phyloP scores from a whole-genome alignment of 2,329 filamentous ascomycete genomes.

The Diaporthe batatas region DNA sequence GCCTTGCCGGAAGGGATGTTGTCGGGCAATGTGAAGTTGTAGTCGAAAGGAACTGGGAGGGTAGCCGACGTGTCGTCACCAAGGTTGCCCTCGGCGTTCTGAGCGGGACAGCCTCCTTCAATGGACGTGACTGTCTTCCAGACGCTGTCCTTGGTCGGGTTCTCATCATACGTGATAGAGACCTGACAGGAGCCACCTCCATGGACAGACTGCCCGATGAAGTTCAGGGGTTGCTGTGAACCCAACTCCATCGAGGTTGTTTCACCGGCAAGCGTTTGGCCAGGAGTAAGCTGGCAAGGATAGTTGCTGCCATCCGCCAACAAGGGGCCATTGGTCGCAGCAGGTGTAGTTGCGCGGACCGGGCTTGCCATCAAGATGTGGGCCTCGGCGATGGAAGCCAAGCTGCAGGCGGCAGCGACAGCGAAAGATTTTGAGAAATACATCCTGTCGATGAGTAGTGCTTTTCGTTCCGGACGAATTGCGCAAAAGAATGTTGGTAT shows the following conservation, averaged over 20 bases:
- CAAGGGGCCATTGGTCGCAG: constrained; percentile 74
- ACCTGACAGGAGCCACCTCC: constrained; percentile 95
- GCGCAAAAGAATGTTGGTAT: constrained; percentile 45
- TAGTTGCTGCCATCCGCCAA: constrained; percentile 73
- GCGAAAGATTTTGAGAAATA: constrained; percentile 62
- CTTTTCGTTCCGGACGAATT: constrained; percentile 58
- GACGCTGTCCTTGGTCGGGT: constrained; percentile 73
- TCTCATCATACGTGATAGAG: constrained; percentile 82
- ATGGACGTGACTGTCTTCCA: constrained; percentile 95
- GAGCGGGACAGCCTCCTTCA: constrained; percentile 84
- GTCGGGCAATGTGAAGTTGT: constrained; percentile 78
- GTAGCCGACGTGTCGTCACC: constrained; percentile 56
- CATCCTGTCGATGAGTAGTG: constrained; percentile 60
- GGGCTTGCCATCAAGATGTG: constrained; percentile 84
- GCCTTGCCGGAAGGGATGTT: constrained; percentile 82
- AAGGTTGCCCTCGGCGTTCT: constrained; percentile 69
- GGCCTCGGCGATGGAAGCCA: constrained; percentile 73
- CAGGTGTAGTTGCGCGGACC: constrained; percentile 65
- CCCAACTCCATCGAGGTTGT: constrained; percentile 75
- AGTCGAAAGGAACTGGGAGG: constrained; percentile 65
- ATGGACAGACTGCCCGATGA: constrained; percentile 82
- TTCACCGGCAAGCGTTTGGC: constrained; percentile 58
- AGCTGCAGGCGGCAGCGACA: constrained; percentile 62
- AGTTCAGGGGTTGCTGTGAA: constrained; percentile 69
- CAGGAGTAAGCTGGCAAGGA: constrained; percentile 80